Evolutionary conservation across 2,329 filamentous ascomycete genomes (phyloP).

Genomic region (Dactylellina leptospora): DNA sequence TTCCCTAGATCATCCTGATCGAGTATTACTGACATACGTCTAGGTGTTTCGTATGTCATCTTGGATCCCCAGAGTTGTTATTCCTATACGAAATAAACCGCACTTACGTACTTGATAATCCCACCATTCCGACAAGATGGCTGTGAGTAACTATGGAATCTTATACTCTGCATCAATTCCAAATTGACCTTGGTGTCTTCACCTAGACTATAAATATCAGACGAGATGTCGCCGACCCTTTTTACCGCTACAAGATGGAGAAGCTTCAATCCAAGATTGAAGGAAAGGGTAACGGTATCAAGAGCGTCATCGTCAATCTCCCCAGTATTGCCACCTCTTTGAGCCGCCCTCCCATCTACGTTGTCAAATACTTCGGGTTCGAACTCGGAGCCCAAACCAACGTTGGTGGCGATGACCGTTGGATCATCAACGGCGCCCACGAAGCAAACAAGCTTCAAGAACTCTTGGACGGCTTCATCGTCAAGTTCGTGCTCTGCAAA

Average conservation of each 20-base stretch:
- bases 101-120: conserved; percentile 48
- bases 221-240: conserved; percentile 96
- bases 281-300: conserved; percentile 99
- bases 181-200: not conserved
- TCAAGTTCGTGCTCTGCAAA: conserved; percentile 98
- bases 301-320: conserved; percentile 96
- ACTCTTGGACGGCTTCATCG: conserved; percentile 97
- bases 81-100: conserved; percentile 48
- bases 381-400: conserved; percentile 98
- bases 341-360: conserved; percentile 87
- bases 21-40: not conserved
- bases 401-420: conserved; percentile 95
- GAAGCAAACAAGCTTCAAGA: conserved; percentile 96
- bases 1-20: no score
- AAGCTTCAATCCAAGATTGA: conserved; percentile 98
- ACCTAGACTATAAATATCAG: conserved; percentile 86
- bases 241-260: conserved; percentile 99
- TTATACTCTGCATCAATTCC: not conserved
- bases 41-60: conserved; percentile 53
- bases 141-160: conserved; percentile 20
- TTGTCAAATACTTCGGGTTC: conserved; percentile 99
- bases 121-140: conserved; percentile 43
- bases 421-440: conserved; percentile 99
- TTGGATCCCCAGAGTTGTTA: conserved; percentile 42
- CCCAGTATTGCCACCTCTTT: conserved; percentile 91